Evolutionary conservation across 2,329 filamentous ascomycete genomes (phyloP), one percentile per base, ranked within the genome.

Genomic region (Aureobasidium sp.): DNA sequence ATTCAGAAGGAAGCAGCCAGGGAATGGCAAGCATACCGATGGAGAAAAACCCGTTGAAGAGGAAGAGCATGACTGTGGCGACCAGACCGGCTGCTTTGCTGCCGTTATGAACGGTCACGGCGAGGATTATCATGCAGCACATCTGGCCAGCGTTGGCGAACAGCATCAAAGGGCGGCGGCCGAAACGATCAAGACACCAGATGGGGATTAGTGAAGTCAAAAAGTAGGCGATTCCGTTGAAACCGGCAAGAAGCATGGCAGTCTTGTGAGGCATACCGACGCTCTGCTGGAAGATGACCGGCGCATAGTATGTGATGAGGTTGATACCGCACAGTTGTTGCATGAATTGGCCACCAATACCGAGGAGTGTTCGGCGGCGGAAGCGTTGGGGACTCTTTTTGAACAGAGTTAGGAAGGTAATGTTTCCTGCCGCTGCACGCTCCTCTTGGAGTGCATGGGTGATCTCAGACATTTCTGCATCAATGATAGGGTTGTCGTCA

Each of bases 391-490:
- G 5, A 53, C 34, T 1, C 69, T 69, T 59, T 3, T 62, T 60
- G 54, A 71, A 71, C 0, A 62, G n/a, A n/a, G n/a, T n/a, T n/a
- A n/a, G n/a, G n/a, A n/a, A n/a, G n/a, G n/a, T n/a, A n/a, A n/a
- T n/a, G n/a, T n/a, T n/a, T n/a, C n/a, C n/a, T 59, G 10, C 62
- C 55, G 49, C n/a, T 63, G 59, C 68, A 71, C 68, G 35, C 67
- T 63, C n/a, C 70, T 59, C 39, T 62, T 59, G 7, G 60, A 54
- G 3, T 55, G 48, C n/a, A 62, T 49, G 4, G 38, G 55, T 77
- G 65, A 79, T 76, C 3, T 74, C 73, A 2, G 68, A 64, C 59
- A 77, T 77, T 54, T 79, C 74, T 19, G 69, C 68, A 24, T 71
- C 66, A 30, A 79, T 62, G 38, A 68, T 69, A 21, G 66, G 63